These are phyloP conservation scores for Kodamaea nitidulidarum DNA, from an alignment of 805 yeast genomes.

Conservation along the genomic window DNA sequence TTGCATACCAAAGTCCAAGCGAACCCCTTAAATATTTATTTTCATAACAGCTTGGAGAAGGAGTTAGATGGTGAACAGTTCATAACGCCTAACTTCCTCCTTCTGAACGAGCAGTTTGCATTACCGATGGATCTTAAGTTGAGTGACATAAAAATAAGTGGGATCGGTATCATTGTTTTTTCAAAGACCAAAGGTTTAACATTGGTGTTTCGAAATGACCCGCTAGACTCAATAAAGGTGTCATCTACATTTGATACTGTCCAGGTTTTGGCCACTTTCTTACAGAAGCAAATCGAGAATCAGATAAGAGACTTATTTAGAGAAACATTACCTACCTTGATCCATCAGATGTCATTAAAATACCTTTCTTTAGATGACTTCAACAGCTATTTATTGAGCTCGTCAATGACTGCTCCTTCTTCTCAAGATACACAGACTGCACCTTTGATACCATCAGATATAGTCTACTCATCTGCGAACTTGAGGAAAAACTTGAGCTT, in stretches of 20 bases:
- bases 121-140: constrained; percentile 75
- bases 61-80: constrained; percentile 40
- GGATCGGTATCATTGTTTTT: constrained; percentile 82
- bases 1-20: constrained; percentile 80
- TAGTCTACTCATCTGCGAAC: constrained; percentile 55
- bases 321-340: constrained; percentile 76
- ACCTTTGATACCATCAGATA: constrained; percentile 38
- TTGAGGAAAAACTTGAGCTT: constrained; percentile 37
- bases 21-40: constrained; percentile 70
- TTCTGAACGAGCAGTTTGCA: constrained; percentile 64
- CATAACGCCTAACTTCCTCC: constrained; percentile 61
- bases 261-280: constrained; percentile 74
- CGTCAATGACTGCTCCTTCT: background rate
- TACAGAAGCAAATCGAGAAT: constrained; percentile 77
- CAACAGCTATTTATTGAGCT: constrained; percentile 1
- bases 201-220: constrained; percentile 83
- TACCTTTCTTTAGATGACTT: constrained; percentile 28
- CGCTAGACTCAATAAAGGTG: constrained; percentile 76
- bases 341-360: constrained; percentile 69
- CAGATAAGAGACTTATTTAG: constrained; percentile 78
- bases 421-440: background rate
- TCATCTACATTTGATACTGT: constrained; percentile 84
- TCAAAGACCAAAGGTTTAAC: constrained; percentile 80
- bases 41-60: constrained; percentile 37
- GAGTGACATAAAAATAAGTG: constrained; percentile 66